Conservation (phyloP, 2,329 filamentous ascomycete species). For the Akanthomyces dipterigenus region DNA sequence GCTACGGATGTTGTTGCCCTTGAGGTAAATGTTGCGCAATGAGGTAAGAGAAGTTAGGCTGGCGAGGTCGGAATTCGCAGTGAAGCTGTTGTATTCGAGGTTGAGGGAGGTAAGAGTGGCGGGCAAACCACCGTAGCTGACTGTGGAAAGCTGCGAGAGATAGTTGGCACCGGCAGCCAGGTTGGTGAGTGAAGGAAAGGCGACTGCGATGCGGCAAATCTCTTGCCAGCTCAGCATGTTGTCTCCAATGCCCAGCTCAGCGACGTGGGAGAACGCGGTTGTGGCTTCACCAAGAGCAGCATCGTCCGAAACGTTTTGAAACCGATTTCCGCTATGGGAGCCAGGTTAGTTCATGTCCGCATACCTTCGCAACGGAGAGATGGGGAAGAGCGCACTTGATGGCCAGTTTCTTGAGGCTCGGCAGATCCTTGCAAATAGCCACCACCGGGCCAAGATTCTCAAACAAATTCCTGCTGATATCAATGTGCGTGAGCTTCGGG, state of each 20-base stretch:
- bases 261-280: constrained; percentile 42
- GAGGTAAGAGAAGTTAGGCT: constrained; percentile 44
- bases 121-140: constrained; percentile 34
- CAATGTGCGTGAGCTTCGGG: constrained; percentile 67
- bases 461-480: constrained; percentile 80
- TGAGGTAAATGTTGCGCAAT: constrained; percentile 61
- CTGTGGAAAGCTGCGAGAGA: constrained; percentile 42
- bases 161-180: constrained; percentile 53
- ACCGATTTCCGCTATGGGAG: constrained; percentile 62
- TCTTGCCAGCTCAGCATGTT: constrained; percentile 61
- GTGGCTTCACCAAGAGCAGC: constrained; percentile 24
- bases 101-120: constrained; percentile 55
- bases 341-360: constrained; percentile 9
- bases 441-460: constrained; percentile 59
- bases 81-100: constrained; percentile 67
- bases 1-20: constrained; percentile 63
- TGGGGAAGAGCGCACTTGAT: constrained; percentile 54
- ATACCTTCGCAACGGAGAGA: not conserved
- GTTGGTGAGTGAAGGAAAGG: constrained; percentile 45
- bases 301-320: constrained; percentile 38
- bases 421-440: constrained; percentile 63
- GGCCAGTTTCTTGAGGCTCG: constrained; percentile 58
- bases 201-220: constrained; percentile 45
- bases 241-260: constrained; percentile 59
- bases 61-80: constrained; percentile 48